Evolutionary conservation across 768 basidiomycete genomes (phyloP).

Genomic region (Crucibulum laeve): DNA sequence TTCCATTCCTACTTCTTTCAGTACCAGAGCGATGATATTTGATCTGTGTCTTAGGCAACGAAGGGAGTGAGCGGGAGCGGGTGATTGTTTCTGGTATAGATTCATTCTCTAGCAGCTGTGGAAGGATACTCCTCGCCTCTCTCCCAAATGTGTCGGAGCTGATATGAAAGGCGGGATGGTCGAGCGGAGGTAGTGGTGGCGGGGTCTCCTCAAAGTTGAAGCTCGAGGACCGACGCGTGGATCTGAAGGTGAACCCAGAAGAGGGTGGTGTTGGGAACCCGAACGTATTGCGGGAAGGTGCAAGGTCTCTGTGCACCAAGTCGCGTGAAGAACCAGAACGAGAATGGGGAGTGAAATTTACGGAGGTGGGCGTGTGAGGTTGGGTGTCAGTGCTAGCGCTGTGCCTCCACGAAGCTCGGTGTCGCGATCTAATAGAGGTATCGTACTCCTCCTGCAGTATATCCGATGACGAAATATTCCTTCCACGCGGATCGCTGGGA

Average conservation of each 20-base stretch:
- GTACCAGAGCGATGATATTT: background rate
- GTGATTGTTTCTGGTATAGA: background rate
- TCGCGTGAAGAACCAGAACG: constrained; percentile 5
- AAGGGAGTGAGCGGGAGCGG: constrained; percentile 19
- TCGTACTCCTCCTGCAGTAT: no score
- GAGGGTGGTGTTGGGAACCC: constrained; percentile 24
- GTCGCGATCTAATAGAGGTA: no score
- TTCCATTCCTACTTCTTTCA: background rate
- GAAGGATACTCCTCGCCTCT: background rate
- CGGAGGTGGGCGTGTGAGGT: background rate
- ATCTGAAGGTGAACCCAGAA: constrained; percentile 22
- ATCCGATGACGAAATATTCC: no score
- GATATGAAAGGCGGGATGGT: constrained; percentile 35
- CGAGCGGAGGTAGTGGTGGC: constrained; percentile 54
- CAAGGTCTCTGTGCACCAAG: constrained; percentile 9
- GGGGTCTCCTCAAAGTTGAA: constrained; percentile 27
- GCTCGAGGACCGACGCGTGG: constrained; percentile 15
- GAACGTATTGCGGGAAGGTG: constrained; percentile 28
- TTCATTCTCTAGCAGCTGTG: constrained; percentile 8
- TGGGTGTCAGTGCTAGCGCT: background rate
- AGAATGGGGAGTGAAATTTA: constrained; percentile 8
- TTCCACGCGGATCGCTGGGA: no score
- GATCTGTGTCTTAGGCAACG: constrained; percentile 5
- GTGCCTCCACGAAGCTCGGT: background rate
- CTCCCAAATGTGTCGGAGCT: background rate